These are phyloP conservation scores for Coemansia sp. DNA, from an alignment of 192 early-diverging fungal genomes.

Conservation along the genomic window DNA sequence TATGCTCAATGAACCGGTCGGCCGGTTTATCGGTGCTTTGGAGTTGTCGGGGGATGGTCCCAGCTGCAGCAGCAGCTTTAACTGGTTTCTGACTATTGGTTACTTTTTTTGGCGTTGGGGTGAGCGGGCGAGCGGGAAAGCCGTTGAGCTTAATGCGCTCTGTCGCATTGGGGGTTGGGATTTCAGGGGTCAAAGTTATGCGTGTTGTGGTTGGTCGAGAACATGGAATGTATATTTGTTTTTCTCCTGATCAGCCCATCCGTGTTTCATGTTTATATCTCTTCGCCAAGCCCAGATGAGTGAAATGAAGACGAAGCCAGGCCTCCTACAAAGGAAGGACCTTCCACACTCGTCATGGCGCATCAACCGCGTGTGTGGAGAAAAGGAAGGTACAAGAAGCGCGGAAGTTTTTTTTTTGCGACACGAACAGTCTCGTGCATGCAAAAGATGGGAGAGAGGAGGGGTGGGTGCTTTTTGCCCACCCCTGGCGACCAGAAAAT, in stretches of 20 bases:
- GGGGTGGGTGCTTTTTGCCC: not conserved
- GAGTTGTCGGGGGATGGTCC: not conserved
- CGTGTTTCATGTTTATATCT: not conserved
- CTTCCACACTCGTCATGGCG: too few species aligned
- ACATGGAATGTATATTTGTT: not conserved
- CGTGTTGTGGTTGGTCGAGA: not conserved
- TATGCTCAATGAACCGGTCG: not conserved
- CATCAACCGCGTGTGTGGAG: not conserved
- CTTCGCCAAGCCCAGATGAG: not conserved
- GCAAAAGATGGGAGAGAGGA: not conserved
- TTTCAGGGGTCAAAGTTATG: constrained; percentile 10
- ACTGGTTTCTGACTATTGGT: not conserved
- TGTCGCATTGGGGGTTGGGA: not conserved
- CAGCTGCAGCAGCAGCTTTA: not conserved
- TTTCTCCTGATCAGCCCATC: not conserved
- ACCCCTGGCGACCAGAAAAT: constrained; percentile 1
- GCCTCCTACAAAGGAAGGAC: not conserved
- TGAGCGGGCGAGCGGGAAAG: not conserved
- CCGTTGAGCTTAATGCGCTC: not conserved
- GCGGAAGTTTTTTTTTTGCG: not conserved
- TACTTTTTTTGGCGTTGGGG: not conserved
- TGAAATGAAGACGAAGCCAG: not conserved
- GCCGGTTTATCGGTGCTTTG: not conserved
- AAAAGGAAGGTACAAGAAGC: not conserved
- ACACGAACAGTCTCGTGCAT: not conserved